Evolutionary conservation across 2,329 filamentous ascomycete genomes (phyloP), one percentile per base, ranked within the genome.

Genomic region (Trichoderma atroviride): DNA sequence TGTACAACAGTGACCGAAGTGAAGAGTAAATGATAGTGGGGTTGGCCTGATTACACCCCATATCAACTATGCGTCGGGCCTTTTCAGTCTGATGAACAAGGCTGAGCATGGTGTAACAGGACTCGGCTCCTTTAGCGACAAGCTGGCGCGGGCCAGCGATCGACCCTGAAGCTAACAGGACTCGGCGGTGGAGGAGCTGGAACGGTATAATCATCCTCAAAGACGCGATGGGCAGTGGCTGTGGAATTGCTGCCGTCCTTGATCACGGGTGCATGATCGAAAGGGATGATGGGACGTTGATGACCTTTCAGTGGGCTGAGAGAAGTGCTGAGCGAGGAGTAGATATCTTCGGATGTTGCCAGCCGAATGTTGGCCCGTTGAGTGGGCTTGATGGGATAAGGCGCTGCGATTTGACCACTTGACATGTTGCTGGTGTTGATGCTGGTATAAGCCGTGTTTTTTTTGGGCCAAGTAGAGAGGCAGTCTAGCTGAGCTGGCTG

Each of bases 131-230:
- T 70, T 76, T 72, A 79, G 69, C 74, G 77, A 65, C 74, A 76
- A 57, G 73, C 72, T 57, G 77, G 76, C 43, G 79, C 77, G 65
- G 84, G 81, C 86, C 87, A 88, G 76, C 86, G 83, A 69, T 89
- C 86, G 29, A 80, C 78, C 35, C 86, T 83, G 75, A 89, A 89
- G 79, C 86, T 86, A 75, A 90, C 86, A 9, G 88, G 88, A 73
- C 86, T 89, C 14, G 88, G 87, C 24, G 88, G 88, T 14, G 88
- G 88, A 52, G 88, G 86, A 16, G 88, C 87, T n/a, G 88, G 88
- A 24, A 89, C 87, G 37, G 84, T 83, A 80, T 89, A 90, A 78
- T 90, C 88, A 70, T 86, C 81, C 74, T 88, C 85, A 72, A 82
- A 82, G 74, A 87, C 86, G 72, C 81, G 80, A 72, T 83, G 85